Evolutionary conservation across 345 rosid species (phyloP).

Genomic region (Citrus australasica): DNA sequence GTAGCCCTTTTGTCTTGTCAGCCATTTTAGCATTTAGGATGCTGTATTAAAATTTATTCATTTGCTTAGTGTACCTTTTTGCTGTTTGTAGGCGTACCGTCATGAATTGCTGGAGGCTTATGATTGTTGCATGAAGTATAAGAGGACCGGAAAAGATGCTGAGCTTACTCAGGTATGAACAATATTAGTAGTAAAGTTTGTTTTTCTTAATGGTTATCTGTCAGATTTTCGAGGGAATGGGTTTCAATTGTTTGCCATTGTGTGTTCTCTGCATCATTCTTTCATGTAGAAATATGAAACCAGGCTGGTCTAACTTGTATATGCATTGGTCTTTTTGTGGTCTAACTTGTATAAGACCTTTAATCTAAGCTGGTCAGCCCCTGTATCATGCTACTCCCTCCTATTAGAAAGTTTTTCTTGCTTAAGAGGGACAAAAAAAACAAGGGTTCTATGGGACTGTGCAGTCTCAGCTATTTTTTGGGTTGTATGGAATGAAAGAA

Average conservation of each 20-base stretch:
- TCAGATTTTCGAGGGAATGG: not conserved
- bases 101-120: conserved; percentile 84
- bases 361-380: no score
- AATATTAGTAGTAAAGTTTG: not conserved
- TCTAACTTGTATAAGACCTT: no score
- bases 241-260: not conserved
- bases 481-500: no score
- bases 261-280: not conserved
- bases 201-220: not conserved
- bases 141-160: conserved; percentile 86
- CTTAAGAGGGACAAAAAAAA: no score
- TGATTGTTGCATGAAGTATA: conserved; percentile 90
- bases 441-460: no score
- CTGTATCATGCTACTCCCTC: no score
- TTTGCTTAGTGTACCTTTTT: not conserved
- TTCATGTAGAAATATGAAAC: not conserved
- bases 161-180: conserved; percentile 86
- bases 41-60: not conserved
- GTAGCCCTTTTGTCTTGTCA: not conserved
- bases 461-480: no score
- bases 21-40: not conserved
- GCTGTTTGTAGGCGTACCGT: conserved; percentile 67
- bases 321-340: no score
- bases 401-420: no score
- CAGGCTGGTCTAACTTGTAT: no score